Evolutionary conservation across 805 yeast species (phyloP), one percentile per base, ranked within the genome.

Genomic region (Yamadazyma olivae): DNA sequence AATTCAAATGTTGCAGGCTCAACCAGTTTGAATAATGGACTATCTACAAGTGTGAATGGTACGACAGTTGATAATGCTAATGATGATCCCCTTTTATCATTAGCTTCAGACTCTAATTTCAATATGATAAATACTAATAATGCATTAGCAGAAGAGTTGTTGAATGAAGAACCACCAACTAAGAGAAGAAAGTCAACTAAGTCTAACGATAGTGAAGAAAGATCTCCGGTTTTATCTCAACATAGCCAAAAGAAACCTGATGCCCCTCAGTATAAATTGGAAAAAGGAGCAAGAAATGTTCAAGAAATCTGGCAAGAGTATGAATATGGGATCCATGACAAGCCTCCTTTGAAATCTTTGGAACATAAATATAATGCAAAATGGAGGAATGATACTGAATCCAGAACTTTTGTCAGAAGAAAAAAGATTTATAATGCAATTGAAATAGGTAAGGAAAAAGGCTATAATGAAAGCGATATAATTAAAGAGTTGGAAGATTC

Each of bases 281-380:
- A 56, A 33, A 49, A 58, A 35, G 57, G 57, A 33, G 50, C 59
- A 5, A 46, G 55, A 27, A 46, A 74, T 3, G 72, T 75, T 1
- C 49, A 61, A 25, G 81, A 75, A 42, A 69, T 77, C 14, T 77
- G 82, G 82, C 63, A 67, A 43, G 82, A 77, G 50, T 77, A 75
- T 40, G 66, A 73, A 4, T 67, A 68, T 36, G 81, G 81, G 0
- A 42, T 71, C 5, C 63, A 70, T 35, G 74, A 67, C 3, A 76
- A 75, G 45, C 79, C 79, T 0, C 72, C 81, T 3, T 63, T 76
- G 25, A 67, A 66, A 40, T 57, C 68, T 9, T 54, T 77, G 52
- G 81, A 77, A 46, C 38, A 50, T 5, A 64, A 70, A 41, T 77
- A 67, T 44, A 71, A 70, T 34, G 67, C 79, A 1, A 69, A 71